Evolutionary conservation across 495 filamentous ascomycete genomes (phyloP), one percentile per base, ranked within the genome.

Genomic region (Aspergillus olivimuriae): DNA sequence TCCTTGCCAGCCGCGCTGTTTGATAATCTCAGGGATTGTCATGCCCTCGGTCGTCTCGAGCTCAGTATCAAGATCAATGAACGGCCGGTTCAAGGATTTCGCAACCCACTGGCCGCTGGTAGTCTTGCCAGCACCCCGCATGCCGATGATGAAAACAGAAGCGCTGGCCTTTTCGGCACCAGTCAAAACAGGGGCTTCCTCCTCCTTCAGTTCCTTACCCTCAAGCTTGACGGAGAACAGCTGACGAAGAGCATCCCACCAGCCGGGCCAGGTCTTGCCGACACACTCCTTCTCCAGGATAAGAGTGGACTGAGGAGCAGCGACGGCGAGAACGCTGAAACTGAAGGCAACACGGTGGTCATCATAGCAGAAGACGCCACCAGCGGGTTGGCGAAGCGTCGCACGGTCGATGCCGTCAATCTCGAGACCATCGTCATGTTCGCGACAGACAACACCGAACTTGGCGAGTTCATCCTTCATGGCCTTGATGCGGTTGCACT

Each of bases 311-410:
- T 78, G 57, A 4, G 92, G 86, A n/a, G 84, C 74, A 24, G 84
- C 73, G 18, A 86, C 68, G 15, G 87, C 80, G 22, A 99, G 65
- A n/a, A 99, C 87, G 45, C 88, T 88, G 64, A 96, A 94, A 64
- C 90, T 96, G 88, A 97, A 97, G 7, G 92, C 92, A 6, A 99
- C 89, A 45, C 92, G 86, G 61, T 99, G 92, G 56, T 99, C 92
- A 61, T 99, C 92, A 51, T 97, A 97, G 68, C 92, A 97, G 70
- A 83, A 85, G 42, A 99, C 69, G 42, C 87, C 84, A 16, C 73
- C 75, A 22, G 61, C 52, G 3, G 89, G 84, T 36, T 75, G 69
- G 26, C 71, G 70, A 36, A 94, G 74, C 24, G 68, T 70, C 22
- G 61, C 66, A 39, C 76, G 71, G 14, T 84, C 74, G 41, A 74